Conservation (phyloP, 768 basidiomycete species). For the Lactarius sanguifluus region DNA sequence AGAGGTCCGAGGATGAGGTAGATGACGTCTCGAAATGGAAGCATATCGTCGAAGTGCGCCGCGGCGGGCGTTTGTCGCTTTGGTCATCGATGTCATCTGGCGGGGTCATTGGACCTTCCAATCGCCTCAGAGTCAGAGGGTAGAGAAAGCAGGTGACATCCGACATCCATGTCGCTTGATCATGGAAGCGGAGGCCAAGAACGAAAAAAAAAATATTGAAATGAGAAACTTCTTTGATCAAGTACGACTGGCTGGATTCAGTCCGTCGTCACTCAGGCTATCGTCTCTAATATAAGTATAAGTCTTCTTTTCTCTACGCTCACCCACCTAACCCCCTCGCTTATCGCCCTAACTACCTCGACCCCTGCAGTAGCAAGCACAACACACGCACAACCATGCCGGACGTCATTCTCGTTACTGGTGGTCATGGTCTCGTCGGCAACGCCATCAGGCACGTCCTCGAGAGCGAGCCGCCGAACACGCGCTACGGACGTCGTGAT, state of each 20-base stretch:
- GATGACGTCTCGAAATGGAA: neutral
- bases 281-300: slow-evolving; percentile 1
- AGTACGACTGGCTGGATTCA: neutral
- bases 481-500: slow-evolving; percentile 69
- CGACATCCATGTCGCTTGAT: neutral
- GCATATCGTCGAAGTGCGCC: slow-evolving; percentile 1
- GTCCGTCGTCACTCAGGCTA: neutral
- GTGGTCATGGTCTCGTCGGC: slow-evolving; percentile 84
- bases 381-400: slow-evolving; percentile 5
- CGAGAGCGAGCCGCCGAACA: slow-evolving; percentile 72
- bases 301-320: neutral
- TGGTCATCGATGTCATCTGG: neutral
- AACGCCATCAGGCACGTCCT: slow-evolving; percentile 77
- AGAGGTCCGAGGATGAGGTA: neutral
- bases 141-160: neutral
- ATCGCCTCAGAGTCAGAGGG: neutral
- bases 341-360: neutral
- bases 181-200: neutral
- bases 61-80: neutral
- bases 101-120: neutral
- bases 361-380: neutral
- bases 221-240: neutral
- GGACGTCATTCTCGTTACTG: slow-evolving; percentile 72
- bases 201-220: neutral
- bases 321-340: neutral